Percentiles rank a stretch among this genome's conserved stretches.
phyloP scores from a whole-genome alignment of 306 rosid species.

The Pyrus betulifolia region DNA sequence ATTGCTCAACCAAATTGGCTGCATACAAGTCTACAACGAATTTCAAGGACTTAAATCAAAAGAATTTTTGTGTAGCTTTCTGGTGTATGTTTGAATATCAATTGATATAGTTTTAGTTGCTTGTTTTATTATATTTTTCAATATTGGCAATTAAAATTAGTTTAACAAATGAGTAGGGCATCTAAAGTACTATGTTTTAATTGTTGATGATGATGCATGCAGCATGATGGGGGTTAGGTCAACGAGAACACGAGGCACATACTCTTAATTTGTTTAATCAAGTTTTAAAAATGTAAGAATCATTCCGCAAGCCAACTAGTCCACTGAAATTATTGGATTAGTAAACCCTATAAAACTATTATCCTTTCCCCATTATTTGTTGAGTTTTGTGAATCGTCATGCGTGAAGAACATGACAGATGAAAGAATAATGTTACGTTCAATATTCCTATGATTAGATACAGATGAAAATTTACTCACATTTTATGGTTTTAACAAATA shows the following conservation, averaged over 20 bases:
- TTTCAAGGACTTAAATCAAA: no score
- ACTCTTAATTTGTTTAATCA: not conserved
- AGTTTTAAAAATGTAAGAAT: not conserved
- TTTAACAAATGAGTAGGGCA: not conserved
- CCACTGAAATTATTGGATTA: not conserved
- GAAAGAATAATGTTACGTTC: no score
- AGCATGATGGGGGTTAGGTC: not conserved
- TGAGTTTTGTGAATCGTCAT: not conserved
- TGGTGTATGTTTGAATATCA: not conserved
- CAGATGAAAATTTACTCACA: no score
- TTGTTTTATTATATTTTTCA: not conserved
- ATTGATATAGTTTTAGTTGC: not conserved
- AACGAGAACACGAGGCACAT: not conserved
- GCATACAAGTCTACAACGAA: no score
- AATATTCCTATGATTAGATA: no score
- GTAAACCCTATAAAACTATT: not conserved
- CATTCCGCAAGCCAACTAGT: not conserved
- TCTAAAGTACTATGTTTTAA: not conserved
- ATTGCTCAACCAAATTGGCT: no score
- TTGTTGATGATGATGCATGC: not conserved
- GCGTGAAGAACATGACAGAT: not conserved
- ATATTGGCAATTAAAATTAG: not conserved
- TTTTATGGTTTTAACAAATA: no score
- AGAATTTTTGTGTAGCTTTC: no score
- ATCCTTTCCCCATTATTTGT: not conserved